These are phyloP conservation scores for Pelargonium fulgidum DNA, from an alignment of 441 rosid species.

Conservation along the genomic window DNA sequence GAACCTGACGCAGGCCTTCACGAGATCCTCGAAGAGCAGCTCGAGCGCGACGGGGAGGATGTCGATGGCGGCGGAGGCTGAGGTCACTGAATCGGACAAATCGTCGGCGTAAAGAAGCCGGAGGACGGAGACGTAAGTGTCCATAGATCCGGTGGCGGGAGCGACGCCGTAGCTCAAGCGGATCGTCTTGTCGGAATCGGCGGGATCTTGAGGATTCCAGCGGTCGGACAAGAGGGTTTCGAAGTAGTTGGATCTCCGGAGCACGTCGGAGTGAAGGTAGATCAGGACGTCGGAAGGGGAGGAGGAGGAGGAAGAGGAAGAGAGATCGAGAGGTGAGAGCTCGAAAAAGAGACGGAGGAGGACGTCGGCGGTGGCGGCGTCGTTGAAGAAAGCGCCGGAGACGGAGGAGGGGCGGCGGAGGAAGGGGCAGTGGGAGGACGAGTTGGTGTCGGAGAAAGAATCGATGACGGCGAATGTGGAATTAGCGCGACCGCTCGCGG, in stretches of 20 bases:
- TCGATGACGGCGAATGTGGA: constrained; percentile 24
- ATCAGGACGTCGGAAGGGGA: constrained; percentile 34
- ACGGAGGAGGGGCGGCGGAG: constrained; percentile 33
- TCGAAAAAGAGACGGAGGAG: constrained; percentile 14
- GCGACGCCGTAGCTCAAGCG: neutral
- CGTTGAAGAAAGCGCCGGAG: constrained; percentile 31
- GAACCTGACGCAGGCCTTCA: constrained; percentile 37
- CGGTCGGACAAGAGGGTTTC: constrained; percentile 53
- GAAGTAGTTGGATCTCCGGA: constrained; percentile 51
- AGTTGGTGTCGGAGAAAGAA: constrained; percentile 16
- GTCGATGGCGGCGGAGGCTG: constrained; percentile 44
- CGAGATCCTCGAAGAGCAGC: constrained; percentile 53
- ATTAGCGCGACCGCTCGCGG: constrained; percentile 25
- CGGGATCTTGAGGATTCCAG: constrained; percentile 30
- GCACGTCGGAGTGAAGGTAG: constrained; percentile 50
- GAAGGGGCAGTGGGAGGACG: too few species aligned
- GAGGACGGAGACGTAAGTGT: constrained; percentile 34
- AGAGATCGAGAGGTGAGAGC: neutral
- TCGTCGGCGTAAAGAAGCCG: constrained; percentile 42
- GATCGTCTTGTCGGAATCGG: neutral
- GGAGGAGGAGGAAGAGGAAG: too few species aligned
- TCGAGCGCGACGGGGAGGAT: constrained; percentile 51
- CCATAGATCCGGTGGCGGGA: constrained; percentile 20
- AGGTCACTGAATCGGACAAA: constrained; percentile 29
- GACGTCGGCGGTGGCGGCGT: constrained; percentile 20